Evolutionary conservation across 768 basidiomycete genomes (phyloP).

Genomic region (Boletus subparvulus): DNA sequence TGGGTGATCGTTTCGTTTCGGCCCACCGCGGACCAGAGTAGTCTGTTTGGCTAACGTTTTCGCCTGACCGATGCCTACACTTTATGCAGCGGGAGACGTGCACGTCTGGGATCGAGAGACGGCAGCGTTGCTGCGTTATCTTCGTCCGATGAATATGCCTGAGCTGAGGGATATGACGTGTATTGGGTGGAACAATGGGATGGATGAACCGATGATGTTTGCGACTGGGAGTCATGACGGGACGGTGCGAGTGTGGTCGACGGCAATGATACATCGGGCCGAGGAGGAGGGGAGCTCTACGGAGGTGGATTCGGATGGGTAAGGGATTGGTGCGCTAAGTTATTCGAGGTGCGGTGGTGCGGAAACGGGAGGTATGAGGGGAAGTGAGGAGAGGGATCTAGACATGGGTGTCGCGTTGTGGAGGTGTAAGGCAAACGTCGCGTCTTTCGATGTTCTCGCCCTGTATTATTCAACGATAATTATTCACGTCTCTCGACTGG

Average conservation of each 20-base stretch:
- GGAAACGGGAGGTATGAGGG: background rate
- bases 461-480: background rate
- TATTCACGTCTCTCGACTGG: background rate
- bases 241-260: constrained; percentile 73
- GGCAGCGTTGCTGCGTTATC: constrained; percentile 64
- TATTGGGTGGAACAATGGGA: constrained; percentile 75
- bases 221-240: constrained; percentile 80
- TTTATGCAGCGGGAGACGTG: constrained; percentile 66
- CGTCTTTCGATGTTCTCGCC: background rate
- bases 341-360: background rate
- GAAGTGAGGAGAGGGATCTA: too few relatives aligned
- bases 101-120: constrained; percentile 87
- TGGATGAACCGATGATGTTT: constrained; percentile 47
- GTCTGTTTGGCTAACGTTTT: background rate
- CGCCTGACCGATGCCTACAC: too few relatives aligned
- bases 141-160: constrained; percentile 52
- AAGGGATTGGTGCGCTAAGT: background rate
- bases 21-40: background rate
- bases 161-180: constrained; percentile 68
- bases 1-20: constrained; percentile 22
- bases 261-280: constrained; percentile 20
- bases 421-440: background rate
- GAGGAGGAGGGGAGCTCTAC: constrained; percentile 13
- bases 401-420: background rate
- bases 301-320: constrained; percentile 23